Evolutionary conservation across 257 asterid species (phyloP), one percentile per base, ranked within the genome.

Genomic region (Solanum infundibuliforme): DNA sequence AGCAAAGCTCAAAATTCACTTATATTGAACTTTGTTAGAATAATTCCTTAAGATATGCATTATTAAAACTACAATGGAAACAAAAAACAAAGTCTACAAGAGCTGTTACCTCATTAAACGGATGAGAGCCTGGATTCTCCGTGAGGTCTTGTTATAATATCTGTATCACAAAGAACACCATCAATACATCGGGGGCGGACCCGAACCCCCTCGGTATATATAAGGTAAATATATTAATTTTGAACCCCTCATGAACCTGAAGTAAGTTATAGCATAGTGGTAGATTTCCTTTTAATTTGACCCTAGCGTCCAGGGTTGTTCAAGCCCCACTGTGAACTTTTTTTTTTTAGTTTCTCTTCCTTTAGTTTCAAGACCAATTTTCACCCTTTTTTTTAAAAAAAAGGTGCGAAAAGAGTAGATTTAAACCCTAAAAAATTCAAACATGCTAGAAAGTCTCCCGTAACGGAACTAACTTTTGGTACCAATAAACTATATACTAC

Each of bases 61-160:
- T 81, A 20, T 36, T 52, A 31, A 87, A 85, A 71, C 48, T 68
- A 36, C 3, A 55, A 85, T 27, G n/a, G 55, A 34, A 79, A 34
- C 66, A 12, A 73, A 48, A n/a, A 65, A 20, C 83, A 11, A 74
- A 74, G 32, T 74, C 83, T 23, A 36, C 36, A 4, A 41, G 9
- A 13, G 84, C 29, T 25, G 18, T 20, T 91, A 94, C 96, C 94
- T 94, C 96, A 72, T 94, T 92, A 87, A 94, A 94, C 29, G 94
- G 92, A 81, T 91, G 92, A 77, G 92, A 88, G 13, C 88, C 90
- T 11, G 95, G 96, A 25, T 92, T 91, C 34, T 65, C 86, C 88
- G 74, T 87, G 79, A 94, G 86, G 41, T 94, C 95, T 83, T 94
- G 87, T 71, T 94, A 92, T 85, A 94, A 60, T 71, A 58, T 91